Percentiles rank a stretch among this genome's conserved stretches.
Evolutionary conservation across 2,329 filamentous ascomycete species (phyloP).

Genomic region (Elsinoe ampelina): DNA sequence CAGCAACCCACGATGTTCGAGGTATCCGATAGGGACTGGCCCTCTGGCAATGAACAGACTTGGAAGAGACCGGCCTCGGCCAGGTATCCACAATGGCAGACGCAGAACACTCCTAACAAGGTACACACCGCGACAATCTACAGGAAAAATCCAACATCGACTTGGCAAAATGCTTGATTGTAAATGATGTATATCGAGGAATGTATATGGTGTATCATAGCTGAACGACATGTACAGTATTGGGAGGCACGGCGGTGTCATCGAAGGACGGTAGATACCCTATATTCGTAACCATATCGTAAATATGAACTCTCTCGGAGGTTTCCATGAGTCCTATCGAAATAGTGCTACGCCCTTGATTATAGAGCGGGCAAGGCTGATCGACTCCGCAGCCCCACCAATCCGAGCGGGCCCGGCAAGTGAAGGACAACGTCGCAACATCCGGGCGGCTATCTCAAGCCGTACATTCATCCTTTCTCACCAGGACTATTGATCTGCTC

Average conservation of each 20-base stretch:
- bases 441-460: neutral
- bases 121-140: neutral
- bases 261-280: neutral
- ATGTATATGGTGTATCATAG: neutral
- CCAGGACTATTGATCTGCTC: neutral
- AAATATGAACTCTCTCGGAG: neutral
- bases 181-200: neutral
- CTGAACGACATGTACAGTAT: neutral
- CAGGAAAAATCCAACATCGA: neutral
- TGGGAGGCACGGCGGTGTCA: neutral
- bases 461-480: neutral
- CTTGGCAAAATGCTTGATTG: too few species aligned
- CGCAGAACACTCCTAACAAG: neutral
- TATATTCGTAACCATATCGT: neutral
- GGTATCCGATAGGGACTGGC: slow-evolving; percentile 10
- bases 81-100: neutral
- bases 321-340: neutral
- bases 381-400: neutral
- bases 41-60: neutral
- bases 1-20: slow-evolving; percentile 12
- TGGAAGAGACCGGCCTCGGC: neutral
- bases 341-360: neutral
- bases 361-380: too few species aligned
- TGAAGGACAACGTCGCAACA: slow-evolving; percentile 8
- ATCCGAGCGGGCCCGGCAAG: neutral